Percentiles rank a stretch among this genome's conserved stretches.
phyloP scores from a whole-genome alignment of 768 basidiomycete genomes.

The Mycena haematopus region DNA sequence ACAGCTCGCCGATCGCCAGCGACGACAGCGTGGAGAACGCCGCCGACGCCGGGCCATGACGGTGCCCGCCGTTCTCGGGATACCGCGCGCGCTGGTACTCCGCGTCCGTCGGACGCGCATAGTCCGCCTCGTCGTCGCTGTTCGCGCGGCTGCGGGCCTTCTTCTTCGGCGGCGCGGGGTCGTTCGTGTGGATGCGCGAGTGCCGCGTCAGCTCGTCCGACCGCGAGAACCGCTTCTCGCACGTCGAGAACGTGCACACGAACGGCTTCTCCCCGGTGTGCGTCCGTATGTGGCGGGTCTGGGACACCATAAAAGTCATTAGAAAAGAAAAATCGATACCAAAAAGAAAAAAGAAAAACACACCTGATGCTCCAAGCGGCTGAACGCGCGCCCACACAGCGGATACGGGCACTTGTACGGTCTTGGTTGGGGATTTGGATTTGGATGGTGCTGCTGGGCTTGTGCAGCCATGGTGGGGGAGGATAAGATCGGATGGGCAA shows the following conservation, averaged over 20 bases:
- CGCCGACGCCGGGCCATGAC: not conserved
- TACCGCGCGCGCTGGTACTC: slow-evolving; percentile 28
- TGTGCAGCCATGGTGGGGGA: slow-evolving; percentile 13
- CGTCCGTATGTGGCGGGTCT: slow-evolving; percentile 98
- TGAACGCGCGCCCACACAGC: slow-evolving; percentile 94
- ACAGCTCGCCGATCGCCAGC: slow-evolving; percentile 88
- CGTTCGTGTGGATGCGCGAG: slow-evolving; percentile 87
- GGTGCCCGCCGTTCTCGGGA: not conserved
- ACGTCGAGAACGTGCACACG: slow-evolving; percentile 88
- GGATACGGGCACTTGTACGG: slow-evolving; percentile 97
- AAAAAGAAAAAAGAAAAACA: slow-evolving; percentile 22
- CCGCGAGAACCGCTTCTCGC: slow-evolving; percentile 97
- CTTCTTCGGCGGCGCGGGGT: slow-evolving; percentile 61
- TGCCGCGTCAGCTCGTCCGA: slow-evolving; percentile 99
- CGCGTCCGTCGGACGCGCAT: slow-evolving; percentile 46
- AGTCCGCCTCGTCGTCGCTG: slow-evolving; percentile 80
- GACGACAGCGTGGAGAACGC: slow-evolving; percentile 75
- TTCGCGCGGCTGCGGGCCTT: slow-evolving; percentile 81
- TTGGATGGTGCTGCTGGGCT: not conserved
- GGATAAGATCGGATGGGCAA: not conserved
- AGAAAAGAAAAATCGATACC: slow-evolving; percentile 1
- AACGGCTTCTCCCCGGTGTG: slow-evolving; percentile 99
- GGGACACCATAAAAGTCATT: slow-evolving; percentile 5
- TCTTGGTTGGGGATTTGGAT: slow-evolving; percentile 45
- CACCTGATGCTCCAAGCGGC: slow-evolving; percentile 95